Conservation (phyloP, 2,329 filamentous ascomycete species). For the Nigrospora oryzae region DNA sequence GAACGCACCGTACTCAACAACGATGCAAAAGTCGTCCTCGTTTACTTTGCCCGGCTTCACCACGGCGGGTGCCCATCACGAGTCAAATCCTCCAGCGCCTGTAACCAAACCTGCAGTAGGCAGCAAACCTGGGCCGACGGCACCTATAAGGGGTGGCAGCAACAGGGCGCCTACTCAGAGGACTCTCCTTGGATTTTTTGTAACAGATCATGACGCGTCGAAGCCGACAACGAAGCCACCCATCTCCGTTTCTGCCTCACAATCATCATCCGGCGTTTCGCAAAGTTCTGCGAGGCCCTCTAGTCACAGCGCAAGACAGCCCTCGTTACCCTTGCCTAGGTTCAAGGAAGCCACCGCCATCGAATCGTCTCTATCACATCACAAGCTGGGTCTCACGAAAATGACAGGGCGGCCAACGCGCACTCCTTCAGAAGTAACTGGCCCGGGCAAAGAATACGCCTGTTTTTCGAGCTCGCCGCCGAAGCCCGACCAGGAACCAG, state of each 20-base stretch:
- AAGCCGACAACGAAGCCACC: conserved; percentile 4
- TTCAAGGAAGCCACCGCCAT: conserved; percentile 14
- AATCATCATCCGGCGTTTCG: not conserved
- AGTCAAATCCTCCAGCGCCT: conserved; percentile 26
- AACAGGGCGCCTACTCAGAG: conserved; percentile 17
- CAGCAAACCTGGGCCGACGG: conserved; percentile 8
- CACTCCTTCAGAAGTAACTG: conserved; percentile 11
- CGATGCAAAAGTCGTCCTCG: conserved; percentile 48
- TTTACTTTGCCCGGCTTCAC: conserved; percentile 60
- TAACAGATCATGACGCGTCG: conserved; percentile 21
- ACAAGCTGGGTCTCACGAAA: conserved; percentile 32
- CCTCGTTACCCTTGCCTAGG: not conserved
- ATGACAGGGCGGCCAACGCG: conserved; percentile 24
- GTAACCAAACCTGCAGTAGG: conserved; percentile 13
- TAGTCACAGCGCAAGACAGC: not conserved
- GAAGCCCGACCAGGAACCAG: conserved; percentile 8
- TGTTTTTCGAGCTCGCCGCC: conserved; percentile 51
- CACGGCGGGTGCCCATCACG: conserved; percentile 48
- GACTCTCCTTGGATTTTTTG: conserved; percentile 19
- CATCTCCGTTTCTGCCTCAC: not conserved
- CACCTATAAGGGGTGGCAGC: conserved; percentile 8
- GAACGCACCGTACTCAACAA: conserved; percentile 41
- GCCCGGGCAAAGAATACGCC: conserved; percentile 35
- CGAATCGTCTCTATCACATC: conserved; percentile 18
- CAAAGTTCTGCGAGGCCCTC: not conserved